Conservation (phyloP, 768 basidiomycete species). For the Pluteus cervinus region DNA sequence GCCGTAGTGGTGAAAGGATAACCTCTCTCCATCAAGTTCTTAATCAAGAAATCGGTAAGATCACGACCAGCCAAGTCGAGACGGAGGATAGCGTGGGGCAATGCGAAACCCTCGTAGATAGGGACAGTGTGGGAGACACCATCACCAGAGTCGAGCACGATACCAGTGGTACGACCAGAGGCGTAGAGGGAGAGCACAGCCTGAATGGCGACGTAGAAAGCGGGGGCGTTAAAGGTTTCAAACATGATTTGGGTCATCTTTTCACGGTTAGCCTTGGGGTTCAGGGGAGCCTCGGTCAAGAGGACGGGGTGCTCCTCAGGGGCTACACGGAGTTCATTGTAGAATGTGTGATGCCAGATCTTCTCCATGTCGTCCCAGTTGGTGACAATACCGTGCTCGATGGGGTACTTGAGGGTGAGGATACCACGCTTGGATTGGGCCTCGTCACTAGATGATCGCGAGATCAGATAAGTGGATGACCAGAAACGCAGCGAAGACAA, state of each 20-base stretch:
- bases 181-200: constrained; percentile 89
- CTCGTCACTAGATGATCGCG: constrained; percentile 58
- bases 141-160: constrained; percentile 94
- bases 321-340: constrained; percentile 91
- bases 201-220: constrained; percentile 90
- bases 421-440: constrained; percentile 95
- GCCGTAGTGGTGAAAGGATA: constrained; percentile 93
- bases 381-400: constrained; percentile 91
- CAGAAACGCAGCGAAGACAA: constrained; percentile 17
- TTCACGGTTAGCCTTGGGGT: constrained; percentile 90
- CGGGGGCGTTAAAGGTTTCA: constrained; percentile 90
- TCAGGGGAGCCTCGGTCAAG: constrained; percentile 87
- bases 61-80: constrained; percentile 93
- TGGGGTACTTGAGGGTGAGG: constrained; percentile 88
- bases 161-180: constrained; percentile 91
- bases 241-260: constrained; percentile 98
- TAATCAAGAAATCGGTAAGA: constrained; percentile 78
- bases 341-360: constrained; percentile 98
- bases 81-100: constrained; percentile 91
- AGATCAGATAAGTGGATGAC: constrained; percentile 4
- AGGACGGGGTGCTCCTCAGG: constrained; percentile 92
- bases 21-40: constrained; percentile 85
- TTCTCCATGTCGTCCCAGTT: constrained; percentile 99
- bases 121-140: constrained; percentile 96
- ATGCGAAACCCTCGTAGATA: constrained; percentile 91